Base-by-base conservation (phyloP, 306 rosid genomes). In the Purshia tridentata region DNA sequence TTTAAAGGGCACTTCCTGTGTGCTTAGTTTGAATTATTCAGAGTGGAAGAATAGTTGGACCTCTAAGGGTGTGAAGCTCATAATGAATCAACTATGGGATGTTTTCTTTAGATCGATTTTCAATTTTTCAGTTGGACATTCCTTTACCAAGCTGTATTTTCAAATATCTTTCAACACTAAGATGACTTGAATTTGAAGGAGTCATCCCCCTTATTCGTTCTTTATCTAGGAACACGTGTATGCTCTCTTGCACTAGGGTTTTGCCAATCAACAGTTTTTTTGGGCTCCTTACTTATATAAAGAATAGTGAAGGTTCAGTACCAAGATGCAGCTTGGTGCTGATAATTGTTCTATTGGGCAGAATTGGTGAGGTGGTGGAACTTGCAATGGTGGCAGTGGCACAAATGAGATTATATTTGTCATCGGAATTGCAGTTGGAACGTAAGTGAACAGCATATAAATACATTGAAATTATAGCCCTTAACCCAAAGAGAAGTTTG, bases 71-170 rank as follows among this genome's bases (percentile, higher is more conserved):
- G 41, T 40, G 15, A 23, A 42, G 35, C 68, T 63, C 3, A 10
- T 57, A 35, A 60, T 48, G 59, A 54, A 19, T 16, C 12, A 18
- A 54, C 23, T 66, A 9, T 13, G 35, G 20, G 71, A 1, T 46
- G 37, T 13, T 47, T 66, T 67, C 13, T 23, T 67, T 48, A 23
- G 56, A 23, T 67, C 22, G 8, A 6, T 8, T 46, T 67, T 49
- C 16, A 49, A 45, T 29, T 8, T 46, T 67, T 49, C 16, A 49
- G 57, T 29, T 67, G 58, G 72, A 9, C 45, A 29, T 67, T 66
- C 14, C 15, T 23, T 22, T 23, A 11, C 9, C 37, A 46, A 10
- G 19, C 71, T 47, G 7, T 22, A 7, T 8, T 29, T 46, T 42
- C 37, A 18, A 35, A 7, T 42, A 18, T 42, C 49, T 64, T 42